phyloP scores from a whole-genome alignment of 805 yeast genomes.

The Priceomyces haplophilus region DNA sequence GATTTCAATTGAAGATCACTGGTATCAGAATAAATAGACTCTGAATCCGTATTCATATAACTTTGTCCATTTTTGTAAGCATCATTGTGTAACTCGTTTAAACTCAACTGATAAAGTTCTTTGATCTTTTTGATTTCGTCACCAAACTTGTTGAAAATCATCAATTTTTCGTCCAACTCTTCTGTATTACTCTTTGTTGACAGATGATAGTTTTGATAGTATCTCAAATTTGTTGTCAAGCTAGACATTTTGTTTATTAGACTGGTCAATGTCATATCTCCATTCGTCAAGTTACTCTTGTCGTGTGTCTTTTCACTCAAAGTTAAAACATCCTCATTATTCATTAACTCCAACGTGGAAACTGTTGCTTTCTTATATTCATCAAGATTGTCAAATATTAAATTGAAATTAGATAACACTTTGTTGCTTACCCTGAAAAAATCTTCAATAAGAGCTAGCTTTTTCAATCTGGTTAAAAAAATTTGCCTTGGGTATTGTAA shows the following conservation, averaged over 20 bases:
- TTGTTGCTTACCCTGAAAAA: conserved; percentile 23
- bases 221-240: conserved; percentile 33
- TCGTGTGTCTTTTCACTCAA: background rate
- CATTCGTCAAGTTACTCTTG: background rate
- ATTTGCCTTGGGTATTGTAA: conserved; percentile 6
- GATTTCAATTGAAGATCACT: conserved; percentile 28
- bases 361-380: conserved; percentile 3
- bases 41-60: background rate
- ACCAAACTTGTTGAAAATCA: conserved; percentile 34
- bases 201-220: conserved; percentile 35
- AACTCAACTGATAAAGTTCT: conserved; percentile 28
- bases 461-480: conserved; percentile 12
- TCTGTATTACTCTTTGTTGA: conserved; percentile 17
- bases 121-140: conserved; percentile 28
- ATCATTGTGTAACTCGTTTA: conserved; percentile 25
- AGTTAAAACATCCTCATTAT: conserved; percentile 17
- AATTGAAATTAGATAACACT: conserved; percentile 18
- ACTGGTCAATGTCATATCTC: conserved; percentile 18
- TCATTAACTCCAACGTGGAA: conserved; percentile 5
- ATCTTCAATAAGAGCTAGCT: conserved; percentile 16
- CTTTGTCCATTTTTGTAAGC: conserved; percentile 2
- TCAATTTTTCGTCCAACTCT: conserved; percentile 34
- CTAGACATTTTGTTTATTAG: conserved; percentile 30
- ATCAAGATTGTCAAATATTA: conserved; percentile 28
- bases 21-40: background rate